phyloP scores from a whole-genome alignment of 306 rosid genomes.

The Acacia crassicarpa region DNA sequence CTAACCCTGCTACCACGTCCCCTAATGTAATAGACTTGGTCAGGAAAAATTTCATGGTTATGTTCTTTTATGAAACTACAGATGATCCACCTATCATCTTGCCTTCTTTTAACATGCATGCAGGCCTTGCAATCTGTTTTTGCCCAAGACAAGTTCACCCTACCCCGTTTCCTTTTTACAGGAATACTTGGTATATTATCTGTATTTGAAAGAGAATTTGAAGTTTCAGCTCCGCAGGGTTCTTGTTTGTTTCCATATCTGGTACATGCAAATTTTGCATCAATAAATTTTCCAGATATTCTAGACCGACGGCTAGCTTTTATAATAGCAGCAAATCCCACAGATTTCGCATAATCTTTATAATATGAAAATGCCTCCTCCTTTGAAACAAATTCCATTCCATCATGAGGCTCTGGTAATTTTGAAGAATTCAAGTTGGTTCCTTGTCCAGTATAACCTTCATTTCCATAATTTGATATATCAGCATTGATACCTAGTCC shows the following conservation, averaged over 20 bases:
- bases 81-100: conserved; percentile 76
- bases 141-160: conserved; percentile 42
- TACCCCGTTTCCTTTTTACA: conserved; percentile 24
- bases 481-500: conserved; percentile 52
- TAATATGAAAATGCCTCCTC: conserved; percentile 80
- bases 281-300: conserved; percentile 77
- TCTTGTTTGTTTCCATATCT: conserved; percentile 74
- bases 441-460: conserved; percentile 57
- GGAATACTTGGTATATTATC: conserved; percentile 50
- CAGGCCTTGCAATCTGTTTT: conserved; percentile 87
- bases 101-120: conserved; percentile 81
- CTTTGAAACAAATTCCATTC: conserved; percentile 78
- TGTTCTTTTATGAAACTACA: conserved; percentile 75
- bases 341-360: conserved; percentile 73
- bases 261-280: conserved; percentile 86
- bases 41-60: conserved; percentile 68
- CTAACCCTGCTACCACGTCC: conserved; percentile 48
- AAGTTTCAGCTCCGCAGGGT: conserved; percentile 38
- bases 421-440: conserved; percentile 49
- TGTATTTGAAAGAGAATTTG: neutral
- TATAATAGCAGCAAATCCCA: conserved; percentile 77
- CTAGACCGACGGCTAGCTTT: conserved; percentile 81
- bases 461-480: conserved; percentile 51
- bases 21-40: conserved; percentile 35
- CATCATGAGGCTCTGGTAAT: conserved; percentile 58